Evolutionary conservation across 805 yeast species (phyloP).

Genomic region (Lachancea mirantina): DNA sequence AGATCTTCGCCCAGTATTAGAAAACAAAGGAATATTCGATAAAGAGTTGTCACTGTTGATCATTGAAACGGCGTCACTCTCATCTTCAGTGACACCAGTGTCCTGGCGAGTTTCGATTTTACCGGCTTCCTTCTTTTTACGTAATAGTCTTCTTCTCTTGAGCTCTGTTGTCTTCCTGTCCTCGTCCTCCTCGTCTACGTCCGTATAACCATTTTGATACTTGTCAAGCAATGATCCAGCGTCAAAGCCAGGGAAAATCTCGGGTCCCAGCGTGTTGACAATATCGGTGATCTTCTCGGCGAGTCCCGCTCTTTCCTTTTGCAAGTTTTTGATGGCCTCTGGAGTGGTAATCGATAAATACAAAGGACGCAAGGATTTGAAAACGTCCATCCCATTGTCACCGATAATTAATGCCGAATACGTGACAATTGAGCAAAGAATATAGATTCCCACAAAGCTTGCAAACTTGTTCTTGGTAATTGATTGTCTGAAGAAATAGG

Average conservation of each 20-base stretch:
- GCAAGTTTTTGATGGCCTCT: conserved; percentile 49
- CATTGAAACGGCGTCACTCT: conserved; percentile 37
- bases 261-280: conserved; percentile 77
- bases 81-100: conserved; percentile 9
- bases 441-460: conserved; percentile 47
- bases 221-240: conserved; percentile 25
- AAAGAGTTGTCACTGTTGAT: conserved; percentile 32
- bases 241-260: conserved; percentile 80
- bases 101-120: conserved; percentile 6
- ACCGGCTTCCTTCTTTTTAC: conserved; percentile 18
- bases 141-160: conserved; percentile 32
- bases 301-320: conserved; percentile 52
- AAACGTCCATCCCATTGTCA: conserved; percentile 85
- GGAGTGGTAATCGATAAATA: conserved; percentile 58
- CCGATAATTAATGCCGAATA: conserved; percentile 90
- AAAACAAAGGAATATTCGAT: conserved; percentile 36
- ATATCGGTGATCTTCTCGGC: conserved; percentile 68
- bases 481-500: conserved; percentile 30
- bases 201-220: conserved; percentile 16
- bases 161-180: conserved; percentile 33
- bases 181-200: conserved; percentile 27
- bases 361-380: conserved; percentile 76
- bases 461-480: conserved; percentile 29
- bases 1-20: conserved; percentile 34
- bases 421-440: conserved; percentile 65